Evolutionary conservation across 257 asterid genomes (phyloP).

Genomic region (Forsythia viridissima): DNA sequence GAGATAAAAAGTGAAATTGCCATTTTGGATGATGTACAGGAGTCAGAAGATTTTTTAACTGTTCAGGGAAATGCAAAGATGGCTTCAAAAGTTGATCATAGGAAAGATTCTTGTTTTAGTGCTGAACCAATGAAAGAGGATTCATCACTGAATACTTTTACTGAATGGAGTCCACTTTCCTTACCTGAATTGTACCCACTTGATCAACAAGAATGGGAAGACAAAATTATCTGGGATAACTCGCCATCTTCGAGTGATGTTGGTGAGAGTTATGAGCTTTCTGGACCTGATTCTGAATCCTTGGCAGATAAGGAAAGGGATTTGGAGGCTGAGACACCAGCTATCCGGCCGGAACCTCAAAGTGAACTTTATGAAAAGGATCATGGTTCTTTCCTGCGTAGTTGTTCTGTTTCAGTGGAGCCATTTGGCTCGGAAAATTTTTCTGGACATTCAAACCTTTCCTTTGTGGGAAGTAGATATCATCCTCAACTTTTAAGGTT

Average conservation of each 20-base stretch:
- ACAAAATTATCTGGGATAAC: slow-evolving; percentile 79
- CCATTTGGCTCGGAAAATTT: slow-evolving; percentile 58
- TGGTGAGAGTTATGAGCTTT: slow-evolving; percentile 77
- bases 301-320: slow-evolving; percentile 47
- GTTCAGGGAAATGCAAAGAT: slow-evolving; percentile 41
- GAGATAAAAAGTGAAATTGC: slow-evolving; percentile 36
- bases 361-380: slow-evolving; percentile 44
- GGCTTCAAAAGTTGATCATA: slow-evolving; percentile 34
- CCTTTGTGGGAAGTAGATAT: slow-evolving; percentile 33
- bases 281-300: slow-evolving; percentile 80
- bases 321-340: slow-evolving; percentile 35
- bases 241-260: slow-evolving; percentile 59
- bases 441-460: slow-evolving; percentile 28
- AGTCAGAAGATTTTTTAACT: slow-evolving; percentile 39
- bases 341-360: slow-evolving; percentile 36
- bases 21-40: slow-evolving; percentile 42
- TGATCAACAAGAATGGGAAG: slow-evolving; percentile 98
- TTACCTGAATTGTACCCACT: slow-evolving; percentile 66
- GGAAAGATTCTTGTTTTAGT: slow-evolving; percentile 58
- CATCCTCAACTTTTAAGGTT: slow-evolving; percentile 92
- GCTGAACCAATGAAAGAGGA: slow-evolving; percentile 71
- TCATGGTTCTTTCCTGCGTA: slow-evolving; percentile 37
- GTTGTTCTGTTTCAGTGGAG: slow-evolving; percentile 50
- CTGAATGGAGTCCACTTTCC: slow-evolving; percentile 43
- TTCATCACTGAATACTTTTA: slow-evolving; percentile 32